phyloP scores from a whole-genome alignment of 805 yeast species.

The Suhomyces xylopsoci region DNA sequence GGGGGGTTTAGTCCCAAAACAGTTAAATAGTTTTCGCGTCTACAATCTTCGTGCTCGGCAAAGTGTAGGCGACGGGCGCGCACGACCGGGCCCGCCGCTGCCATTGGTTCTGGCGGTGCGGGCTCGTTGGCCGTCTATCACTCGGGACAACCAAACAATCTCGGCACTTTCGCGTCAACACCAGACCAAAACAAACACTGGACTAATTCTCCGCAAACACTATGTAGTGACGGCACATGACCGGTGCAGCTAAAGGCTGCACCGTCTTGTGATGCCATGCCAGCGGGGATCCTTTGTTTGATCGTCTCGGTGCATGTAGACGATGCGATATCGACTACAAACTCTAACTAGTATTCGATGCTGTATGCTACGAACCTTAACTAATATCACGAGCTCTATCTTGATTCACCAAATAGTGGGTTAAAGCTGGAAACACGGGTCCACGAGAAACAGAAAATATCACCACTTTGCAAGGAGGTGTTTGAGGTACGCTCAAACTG shows the following conservation, averaged over 20 bases:
- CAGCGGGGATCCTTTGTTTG: background rate
- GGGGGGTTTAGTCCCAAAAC: background rate
- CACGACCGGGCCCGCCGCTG: background rate
- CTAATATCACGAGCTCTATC: too few species aligned
- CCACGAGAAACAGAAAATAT: too few species aligned
- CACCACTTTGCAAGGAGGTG: too few species aligned
- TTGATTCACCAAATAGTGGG: too few species aligned
- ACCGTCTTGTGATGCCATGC: too few species aligned
- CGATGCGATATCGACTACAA: background rate
- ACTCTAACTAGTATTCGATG: too few species aligned
- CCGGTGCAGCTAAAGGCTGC: too few species aligned
- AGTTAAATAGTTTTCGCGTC: slow-evolving; percentile 2
- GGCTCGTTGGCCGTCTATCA: background rate
- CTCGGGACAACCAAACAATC: background rate
- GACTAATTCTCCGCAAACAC: background rate
- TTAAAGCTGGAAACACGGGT: too few species aligned
- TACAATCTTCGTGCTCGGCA: background rate
- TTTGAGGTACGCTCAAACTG: too few species aligned
- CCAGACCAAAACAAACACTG: background rate
- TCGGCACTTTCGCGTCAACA: background rate
- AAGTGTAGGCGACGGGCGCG: background rate
- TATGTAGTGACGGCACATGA: too few species aligned
- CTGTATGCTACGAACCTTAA: too few species aligned
- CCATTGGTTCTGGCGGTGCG: background rate
- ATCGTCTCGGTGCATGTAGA: background rate